Evolutionary conservation across 2,329 filamentous ascomycete genomes (phyloP), one percentile per base, ranked within the genome.

Genomic region (Leptographium lundbergii): DNA sequence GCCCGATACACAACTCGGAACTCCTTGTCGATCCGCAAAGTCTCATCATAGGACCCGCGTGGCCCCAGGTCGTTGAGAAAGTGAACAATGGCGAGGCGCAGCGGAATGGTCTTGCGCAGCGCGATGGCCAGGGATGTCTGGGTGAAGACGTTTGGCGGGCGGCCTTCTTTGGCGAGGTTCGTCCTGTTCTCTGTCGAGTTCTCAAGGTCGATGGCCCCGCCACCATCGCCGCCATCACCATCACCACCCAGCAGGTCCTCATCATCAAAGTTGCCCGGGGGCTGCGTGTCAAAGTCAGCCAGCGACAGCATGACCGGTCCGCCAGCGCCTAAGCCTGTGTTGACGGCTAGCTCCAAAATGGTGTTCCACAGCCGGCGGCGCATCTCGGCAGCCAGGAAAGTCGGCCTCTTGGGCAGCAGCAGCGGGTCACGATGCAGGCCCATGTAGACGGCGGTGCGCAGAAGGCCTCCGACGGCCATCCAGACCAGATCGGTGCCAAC

Each of bases 291-390:
- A 59, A 78, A 81, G 36, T 78, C 75, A 2, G 68, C 63, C 0
- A 73, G 58, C 3, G 68, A 70, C 0, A 82, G 65, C 24, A 80
- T 65, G 0, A 76, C 72, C 3, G 77, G 69, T 0, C 72, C 75
- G 0, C 79, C 79, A 0, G 74, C 72, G 11, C 67, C 67, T 36
- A 81, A 60, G 52, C 76, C 76, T 0, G 75, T 70, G 25, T 74
- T 73, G 0, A 80, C 59, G 0, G 66, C 64, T 0, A 81, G 54
- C 63, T 82, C 79, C 0, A 81, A 62, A 17, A 80, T 73, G 0
- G 78, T 79, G 51, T 77, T 77, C 79, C 79, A 81, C 2, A 82
- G 60, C 6, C 79, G 69, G 9, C 77, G 70, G 1, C 76, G 73
- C 69, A 80, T 77, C 67, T 81, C 78, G 0, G 70, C 67, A 13